These are phyloP conservation scores for Aurinia saxatilis DNA, from an alignment of 345 rosid genomes.

Conservation along the genomic window DNA sequence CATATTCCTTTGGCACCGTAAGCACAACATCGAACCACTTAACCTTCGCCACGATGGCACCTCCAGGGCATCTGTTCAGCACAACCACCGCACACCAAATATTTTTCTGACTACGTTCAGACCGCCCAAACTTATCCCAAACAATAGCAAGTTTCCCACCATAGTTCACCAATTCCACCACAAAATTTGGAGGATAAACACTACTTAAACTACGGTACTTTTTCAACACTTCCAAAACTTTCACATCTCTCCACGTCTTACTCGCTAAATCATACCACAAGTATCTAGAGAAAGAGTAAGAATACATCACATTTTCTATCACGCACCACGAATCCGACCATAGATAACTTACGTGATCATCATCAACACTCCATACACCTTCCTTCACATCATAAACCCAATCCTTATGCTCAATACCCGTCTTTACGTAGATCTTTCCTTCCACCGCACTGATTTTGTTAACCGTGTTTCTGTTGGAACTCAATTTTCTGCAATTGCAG, in stretches of 20 bases:
- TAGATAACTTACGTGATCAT: not conserved
- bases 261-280: slow-evolving; percentile 1
- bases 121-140: not conserved
- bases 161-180: slow-evolving; percentile 1
- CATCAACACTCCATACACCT: slow-evolving; percentile 2
- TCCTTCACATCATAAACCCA: slow-evolving; percentile 11
- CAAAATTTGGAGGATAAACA: not conserved
- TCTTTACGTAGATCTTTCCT: slow-evolving; percentile 11
- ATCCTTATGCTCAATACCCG: not conserved
- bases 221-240: not conserved
- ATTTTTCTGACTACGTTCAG: not conserved
- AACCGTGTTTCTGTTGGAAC: not conserved
- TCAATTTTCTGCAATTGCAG: too few relatives aligned
- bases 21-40: slow-evolving; percentile 3
- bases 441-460: not conserved
- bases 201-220: not conserved
- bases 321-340: slow-evolving; percentile 12
- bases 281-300: not conserved
- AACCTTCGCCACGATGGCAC: not conserved
- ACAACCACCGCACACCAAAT: slow-evolving; percentile 6
- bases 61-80: not conserved
- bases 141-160: slow-evolving; percentile 8
- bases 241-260: not conserved
- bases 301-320: slow-evolving; percentile 14
- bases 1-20: not conserved